Percentiles rank a stretch among this genome's conserved stretches.
Evolutionary conservation across 306 rosid genomes (phyloP).

Genomic region (Dalbergia oliveri): DNA sequence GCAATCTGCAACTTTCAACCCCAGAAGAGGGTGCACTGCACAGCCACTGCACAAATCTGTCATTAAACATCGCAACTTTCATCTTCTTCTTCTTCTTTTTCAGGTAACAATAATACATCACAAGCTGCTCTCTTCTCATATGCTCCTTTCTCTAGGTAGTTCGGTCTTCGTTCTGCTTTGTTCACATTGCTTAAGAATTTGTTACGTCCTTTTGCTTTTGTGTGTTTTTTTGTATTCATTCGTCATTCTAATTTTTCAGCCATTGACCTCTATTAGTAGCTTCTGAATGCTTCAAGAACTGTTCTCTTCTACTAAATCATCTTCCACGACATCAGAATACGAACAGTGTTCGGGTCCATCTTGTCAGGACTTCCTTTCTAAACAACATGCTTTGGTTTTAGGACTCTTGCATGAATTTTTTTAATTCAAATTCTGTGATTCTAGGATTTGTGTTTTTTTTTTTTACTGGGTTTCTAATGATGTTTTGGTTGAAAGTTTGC

Average conservation of each 20-base stretch:
- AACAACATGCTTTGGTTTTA: neutral
- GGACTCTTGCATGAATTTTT: neutral
- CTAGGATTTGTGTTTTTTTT: neutral
- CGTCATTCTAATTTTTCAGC: slow-evolving; percentile 4
- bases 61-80: too few relatives aligned
- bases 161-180: too few relatives aligned
- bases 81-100: too few relatives aligned
- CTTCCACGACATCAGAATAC: neutral
- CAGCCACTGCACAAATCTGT: too few relatives aligned
- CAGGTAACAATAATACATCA: too few relatives aligned
- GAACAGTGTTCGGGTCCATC: neutral
- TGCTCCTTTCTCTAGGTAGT: too few relatives aligned
- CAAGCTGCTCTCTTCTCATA: too few relatives aligned
- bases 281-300: slow-evolving; percentile 14
- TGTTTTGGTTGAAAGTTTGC: neutral
- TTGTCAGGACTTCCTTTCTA: neutral
- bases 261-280: neutral
- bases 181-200: neutral
- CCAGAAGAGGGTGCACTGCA: too few relatives aligned
- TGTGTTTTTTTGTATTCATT: neutral
- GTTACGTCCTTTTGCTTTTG: neutral
- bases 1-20: too few relatives aligned
- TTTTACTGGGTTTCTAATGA: neutral
- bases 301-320: slow-evolving; percentile 10
- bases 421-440: slow-evolving; percentile 12